Percentiles rank a stretch among this genome's conserved stretches.
phyloP scores from a whole-genome alignment of 1,284 basidiomycete species.

The Paramarasmius palmivorus region DNA sequence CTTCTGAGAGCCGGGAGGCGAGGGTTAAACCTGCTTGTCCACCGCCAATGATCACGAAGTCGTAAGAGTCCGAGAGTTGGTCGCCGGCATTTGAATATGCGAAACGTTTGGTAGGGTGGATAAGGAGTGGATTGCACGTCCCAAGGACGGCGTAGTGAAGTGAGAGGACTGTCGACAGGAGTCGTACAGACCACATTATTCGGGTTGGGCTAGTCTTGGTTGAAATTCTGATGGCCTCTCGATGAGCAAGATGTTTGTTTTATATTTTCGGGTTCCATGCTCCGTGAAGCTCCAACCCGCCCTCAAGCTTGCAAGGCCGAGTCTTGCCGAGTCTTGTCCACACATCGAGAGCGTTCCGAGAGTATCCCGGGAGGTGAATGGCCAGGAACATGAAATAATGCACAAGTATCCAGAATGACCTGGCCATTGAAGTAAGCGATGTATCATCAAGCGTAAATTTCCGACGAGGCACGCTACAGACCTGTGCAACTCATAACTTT shows the following conservation, averaged over 20 bases:
- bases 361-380: neutral
- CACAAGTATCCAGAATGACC: neutral
- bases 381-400: neutral
- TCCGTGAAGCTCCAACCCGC: no score
- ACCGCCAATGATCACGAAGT: conserved; percentile 55
- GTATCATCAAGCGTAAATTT: no score
- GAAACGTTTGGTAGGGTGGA: conserved; percentile 1
- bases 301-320: no score
- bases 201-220: neutral
- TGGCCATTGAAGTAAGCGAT: no score
- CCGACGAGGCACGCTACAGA: no score
- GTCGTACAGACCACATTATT: conserved; percentile 6
- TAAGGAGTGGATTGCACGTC: conserved; percentile 8
- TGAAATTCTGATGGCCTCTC: neutral
- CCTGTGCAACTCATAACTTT: no score
- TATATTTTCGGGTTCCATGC: no score
- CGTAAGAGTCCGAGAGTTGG: conserved; percentile 30
- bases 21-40: conserved; percentile 67
- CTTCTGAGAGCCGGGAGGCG: conserved; percentile 62
- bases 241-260: no score
- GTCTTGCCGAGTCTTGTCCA: no score
- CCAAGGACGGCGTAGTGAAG: neutral
- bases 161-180: conserved; percentile 6
- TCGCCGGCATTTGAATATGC: neutral
- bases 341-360: no score